Base-by-base conservation (phyloP, 129 eudicot genomes). In the Solidago caesia region DNA sequence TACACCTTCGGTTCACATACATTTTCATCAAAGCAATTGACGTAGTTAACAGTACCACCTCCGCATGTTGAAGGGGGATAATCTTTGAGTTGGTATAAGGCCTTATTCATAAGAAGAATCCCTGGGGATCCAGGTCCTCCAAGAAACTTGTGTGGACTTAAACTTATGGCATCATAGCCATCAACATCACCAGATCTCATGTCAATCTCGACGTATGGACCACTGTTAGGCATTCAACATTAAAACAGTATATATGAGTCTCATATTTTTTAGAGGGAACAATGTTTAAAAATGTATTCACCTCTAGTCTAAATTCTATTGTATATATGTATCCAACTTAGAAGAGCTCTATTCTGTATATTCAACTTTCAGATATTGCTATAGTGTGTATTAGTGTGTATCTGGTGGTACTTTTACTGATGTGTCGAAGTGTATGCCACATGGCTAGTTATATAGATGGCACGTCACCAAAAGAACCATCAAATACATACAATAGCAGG, bases 71-170 rank as follows among this genome's bases (percentile, higher is more conserved):
- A 89, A 16, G 98, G 96, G 21, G 96, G 87, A 53, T 86, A 84
- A 43, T 83, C 49, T 46, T 78, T 73, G 8, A 93, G 80, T 66
- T 64, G 78, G 64, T 93, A 93, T 5, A 93, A 72, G 12, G 84
- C 80, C 70, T 84, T 90, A 77, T 45, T 87, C 95, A 93, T 84
- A 7, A 93, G 55, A 39, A 93, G 86, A 16, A 93, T 80, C 16
- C 98, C 96, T 0, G 98, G 96, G 7, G 92, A 26, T 43, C 98
- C 96, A 15, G 96, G 98, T n/a, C 98, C 98, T 14, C 96, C 98
- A 29, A 87, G 41, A 74, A 93, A 93, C 84, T 93, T 93, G 61
- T 93, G 98, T n/a, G 96, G 83, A 70, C 98, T 89, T 9, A 93
- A 67, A 66, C 83, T 77, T 14, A 93, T 69, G 9, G 96, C 98